Evolutionary conservation across 2,329 filamentous ascomycete genomes (phyloP).

Genomic region (Xylaria sp.): DNA sequence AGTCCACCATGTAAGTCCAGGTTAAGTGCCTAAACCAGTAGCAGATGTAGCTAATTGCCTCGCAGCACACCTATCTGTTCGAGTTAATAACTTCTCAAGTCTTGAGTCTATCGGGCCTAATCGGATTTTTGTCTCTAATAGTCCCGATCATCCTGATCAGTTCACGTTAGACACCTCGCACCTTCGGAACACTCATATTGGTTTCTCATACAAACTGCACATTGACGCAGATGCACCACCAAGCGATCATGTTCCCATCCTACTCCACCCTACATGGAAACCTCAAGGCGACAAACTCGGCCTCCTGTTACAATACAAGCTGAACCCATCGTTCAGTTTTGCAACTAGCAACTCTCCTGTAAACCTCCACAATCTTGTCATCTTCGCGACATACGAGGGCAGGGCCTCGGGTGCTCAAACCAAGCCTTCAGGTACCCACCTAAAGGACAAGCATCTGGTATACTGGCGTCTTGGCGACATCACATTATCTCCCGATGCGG

Average conservation of each 20-base stretch:
- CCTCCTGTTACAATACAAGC: constrained; percentile 82
- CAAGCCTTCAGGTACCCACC: constrained; percentile 81
- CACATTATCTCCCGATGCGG: constrained; percentile 68
- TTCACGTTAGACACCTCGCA: constrained; percentile 80
- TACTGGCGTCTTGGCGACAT: constrained; percentile 86
- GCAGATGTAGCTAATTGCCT: constrained; percentile 35
- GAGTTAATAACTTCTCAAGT: constrained; percentile 86
- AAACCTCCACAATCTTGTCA: constrained; percentile 76
- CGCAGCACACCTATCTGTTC: constrained; percentile 72
- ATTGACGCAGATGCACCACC: constrained; percentile 64
- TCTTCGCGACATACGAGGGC: constrained; percentile 77
- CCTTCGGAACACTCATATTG: constrained; percentile 78
- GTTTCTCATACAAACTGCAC: constrained; percentile 93
- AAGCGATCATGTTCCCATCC: constrained; percentile 72
- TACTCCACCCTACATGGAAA: constrained; percentile 83
- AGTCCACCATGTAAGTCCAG: constrained; percentile 59
- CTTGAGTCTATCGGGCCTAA: constrained; percentile 95
- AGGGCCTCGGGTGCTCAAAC: constrained; percentile 75
- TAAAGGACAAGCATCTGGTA: constrained; percentile 78
- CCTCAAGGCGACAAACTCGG: constrained; percentile 86
- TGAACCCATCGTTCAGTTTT: constrained; percentile 75
- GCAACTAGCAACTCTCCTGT: constrained; percentile 55
- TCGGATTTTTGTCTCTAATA: constrained; percentile 84
- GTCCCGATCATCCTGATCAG: constrained; percentile 74
- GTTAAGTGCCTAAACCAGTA: not conserved